Conservation (phyloP, 139 green algal genomes). For the Closterium sp. region DNA sequence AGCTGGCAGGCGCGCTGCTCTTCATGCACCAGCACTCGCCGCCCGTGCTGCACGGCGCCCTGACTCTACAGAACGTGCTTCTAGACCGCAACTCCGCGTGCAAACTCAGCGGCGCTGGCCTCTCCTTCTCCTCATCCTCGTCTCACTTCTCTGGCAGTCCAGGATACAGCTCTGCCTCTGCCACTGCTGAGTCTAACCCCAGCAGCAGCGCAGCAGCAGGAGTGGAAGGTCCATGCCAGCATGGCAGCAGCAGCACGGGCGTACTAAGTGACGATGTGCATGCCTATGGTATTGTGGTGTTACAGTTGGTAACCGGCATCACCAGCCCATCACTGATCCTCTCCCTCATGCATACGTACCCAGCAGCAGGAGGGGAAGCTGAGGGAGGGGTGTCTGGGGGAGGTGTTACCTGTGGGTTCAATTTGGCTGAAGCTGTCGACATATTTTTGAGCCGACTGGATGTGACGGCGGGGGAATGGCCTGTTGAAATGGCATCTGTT, state of each 20-base stretch:
- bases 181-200: not conserved
- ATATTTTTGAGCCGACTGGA: not conserved
- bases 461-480: not conserved
- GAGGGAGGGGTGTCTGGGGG: not conserved
- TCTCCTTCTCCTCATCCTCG: not conserved
- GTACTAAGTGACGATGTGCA: not conserved
- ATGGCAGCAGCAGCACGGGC: not conserved
- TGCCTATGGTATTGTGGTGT: not conserved
- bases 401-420: not conserved
- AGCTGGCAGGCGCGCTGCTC: not conserved
- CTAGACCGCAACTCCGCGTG: not conserved
- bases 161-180: not conserved
- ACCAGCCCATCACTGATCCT: not conserved
- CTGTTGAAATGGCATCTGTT: not conserved
- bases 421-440: not conserved
- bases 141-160: not conserved
- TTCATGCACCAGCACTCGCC: slow-evolving; percentile 1
- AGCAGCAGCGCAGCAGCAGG: not conserved
- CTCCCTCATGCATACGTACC: not conserved
- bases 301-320: not conserved
- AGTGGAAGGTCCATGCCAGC: not conserved
- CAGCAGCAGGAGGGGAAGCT: not conserved
- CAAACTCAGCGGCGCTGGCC: not conserved
- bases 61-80: not conserved
- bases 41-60: not conserved